Percentiles rank a stretch among this genome's conserved stretches.
These are phyloP conservation scores for Phaeotremella skinneri DNA, from an alignment of 768 basidiomycete genomes.

Conservation along the genomic window DNA sequence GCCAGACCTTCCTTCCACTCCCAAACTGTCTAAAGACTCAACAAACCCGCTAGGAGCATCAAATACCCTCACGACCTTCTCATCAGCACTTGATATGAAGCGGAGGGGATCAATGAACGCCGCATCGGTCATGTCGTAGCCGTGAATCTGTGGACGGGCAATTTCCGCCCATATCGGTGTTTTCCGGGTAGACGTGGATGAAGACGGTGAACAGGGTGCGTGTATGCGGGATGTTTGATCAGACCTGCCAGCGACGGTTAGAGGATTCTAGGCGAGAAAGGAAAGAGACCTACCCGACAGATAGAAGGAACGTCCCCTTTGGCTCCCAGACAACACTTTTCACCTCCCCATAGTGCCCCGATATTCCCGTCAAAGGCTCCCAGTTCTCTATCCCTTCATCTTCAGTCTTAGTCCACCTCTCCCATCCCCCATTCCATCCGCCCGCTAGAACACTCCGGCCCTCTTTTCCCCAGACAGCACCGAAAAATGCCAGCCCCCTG, in stretches of 20 bases:
- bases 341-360: conserved; percentile 80
- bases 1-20: conserved; percentile 47
- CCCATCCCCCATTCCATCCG: conserved; percentile 94
- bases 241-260: conserved; percentile 56
- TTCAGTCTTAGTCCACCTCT: conserved; percentile 64
- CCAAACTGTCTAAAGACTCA: conserved; percentile 59
- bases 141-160: conserved; percentile 90
- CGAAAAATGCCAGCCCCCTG: conserved; percentile 88
- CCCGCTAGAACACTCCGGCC: conserved; percentile 71
- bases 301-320: conserved; percentile 77
- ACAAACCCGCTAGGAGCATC: conserved; percentile 84
- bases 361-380: conserved; percentile 73
- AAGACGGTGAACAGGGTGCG: conserved; percentile 56
- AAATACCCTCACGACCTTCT: conserved; percentile 91
- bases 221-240: conserved; percentile 94
- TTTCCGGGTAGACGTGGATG: neutral
- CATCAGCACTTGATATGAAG: conserved; percentile 90
- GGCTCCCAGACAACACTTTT: conserved; percentile 84
- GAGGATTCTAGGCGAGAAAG: neutral
- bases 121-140: conserved; percentile 83
- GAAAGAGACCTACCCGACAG: conserved; percentile 64
- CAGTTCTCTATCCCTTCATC: conserved; percentile 54
- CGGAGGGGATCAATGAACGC: conserved; percentile 71
- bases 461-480: conserved; percentile 71
- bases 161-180: conserved; percentile 59